These are phyloP conservation scores for Metarhizium rileyi DNA, from an alignment of 2,329 filamentous ascomycete genomes.

Conservation along the genomic window DNA sequence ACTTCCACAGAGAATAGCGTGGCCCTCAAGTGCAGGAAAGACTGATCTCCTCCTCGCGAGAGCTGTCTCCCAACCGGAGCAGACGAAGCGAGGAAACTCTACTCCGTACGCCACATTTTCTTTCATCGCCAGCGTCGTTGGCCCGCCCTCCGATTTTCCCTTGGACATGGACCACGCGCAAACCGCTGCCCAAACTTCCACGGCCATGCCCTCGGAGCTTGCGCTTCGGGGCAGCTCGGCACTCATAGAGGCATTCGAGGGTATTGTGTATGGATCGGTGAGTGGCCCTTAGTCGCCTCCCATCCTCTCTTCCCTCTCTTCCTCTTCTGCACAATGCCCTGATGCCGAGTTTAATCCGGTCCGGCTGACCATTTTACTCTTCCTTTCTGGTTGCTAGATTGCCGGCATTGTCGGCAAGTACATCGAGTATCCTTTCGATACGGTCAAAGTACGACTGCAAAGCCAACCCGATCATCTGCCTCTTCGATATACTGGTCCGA, in stretches of 20 bases:
- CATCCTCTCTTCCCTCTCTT: neutral
- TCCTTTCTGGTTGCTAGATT: conserved; percentile 36
- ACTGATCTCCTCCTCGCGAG: neutral
- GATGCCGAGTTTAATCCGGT: neutral
- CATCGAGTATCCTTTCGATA: conserved; percentile 98
- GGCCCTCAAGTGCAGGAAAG: neutral
- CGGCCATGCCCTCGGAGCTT: conserved; percentile 15
- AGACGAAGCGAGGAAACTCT: conserved; percentile 2
- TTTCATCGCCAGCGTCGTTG: neutral
- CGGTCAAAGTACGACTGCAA: conserved; percentile 92
- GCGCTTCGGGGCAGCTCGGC: conserved; percentile 28
- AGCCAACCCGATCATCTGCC: conserved; percentile 84
- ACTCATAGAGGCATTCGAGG: conserved; percentile 63
- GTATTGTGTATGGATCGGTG: conserved; percentile 81
- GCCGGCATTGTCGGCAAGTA: conserved; percentile 89
- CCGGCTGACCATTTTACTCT: conserved; percentile 2
- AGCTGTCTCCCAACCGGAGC: conserved; percentile 2
- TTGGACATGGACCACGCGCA: conserved; percentile 21
- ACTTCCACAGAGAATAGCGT: neutral
- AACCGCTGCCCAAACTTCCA: conserved; percentile 17
- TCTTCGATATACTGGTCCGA: conserved; percentile 70
- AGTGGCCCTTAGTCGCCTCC: conserved; percentile 20
- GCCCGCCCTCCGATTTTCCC: neutral
- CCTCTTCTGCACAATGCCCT: too few relatives aligned
- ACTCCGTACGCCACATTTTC: neutral